These are phyloP conservation scores for Yueomyces sp. DNA, from an alignment of 805 yeast genomes.

Conservation along the genomic window DNA sequence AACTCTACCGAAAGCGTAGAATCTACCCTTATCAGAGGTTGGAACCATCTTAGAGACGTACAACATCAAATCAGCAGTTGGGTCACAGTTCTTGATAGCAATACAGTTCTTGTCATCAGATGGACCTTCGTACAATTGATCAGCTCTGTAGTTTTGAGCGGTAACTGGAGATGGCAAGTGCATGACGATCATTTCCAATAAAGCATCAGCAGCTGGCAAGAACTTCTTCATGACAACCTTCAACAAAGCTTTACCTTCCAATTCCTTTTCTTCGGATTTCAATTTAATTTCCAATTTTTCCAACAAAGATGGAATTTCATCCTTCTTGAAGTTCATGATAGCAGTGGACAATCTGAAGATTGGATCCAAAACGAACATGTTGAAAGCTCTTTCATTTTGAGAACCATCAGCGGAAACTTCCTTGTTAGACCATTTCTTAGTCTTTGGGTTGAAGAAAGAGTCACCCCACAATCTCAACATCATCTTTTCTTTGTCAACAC, in stretches of 20 bases:
- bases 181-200: conserved; percentile 93
- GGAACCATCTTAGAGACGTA: conserved; percentile 99
- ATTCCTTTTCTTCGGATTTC: conserved; percentile 93
- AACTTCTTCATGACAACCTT: conserved; percentile 98
- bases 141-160: conserved; percentile 98
- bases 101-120: conserved; percentile 74
- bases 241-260: conserved; percentile 95
- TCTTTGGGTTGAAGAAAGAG: conserved; percentile 98
- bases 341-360: conserved; percentile 92
- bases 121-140: conserved; percentile 98
- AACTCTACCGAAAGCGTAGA: conserved; percentile 99
- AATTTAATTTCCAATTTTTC: conserved; percentile 85
- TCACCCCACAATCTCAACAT: conserved; percentile 99
- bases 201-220: conserved; percentile 99
- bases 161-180: conserved; percentile 99
- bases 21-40: conserved; percentile 99
- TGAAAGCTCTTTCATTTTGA: conserved; percentile 95
- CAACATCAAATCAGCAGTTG: conserved; percentile 92
- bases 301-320: conserved; percentile 78
- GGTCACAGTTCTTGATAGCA: conserved; percentile 96
- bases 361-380: conserved; percentile 97
- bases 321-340: conserved; percentile 98
- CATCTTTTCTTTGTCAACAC: conserved; percentile 96
- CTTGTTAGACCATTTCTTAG: conserved; percentile 97
- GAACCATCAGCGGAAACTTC: conserved; percentile 91